Base-by-base conservation (phyloP, 345 rosid species). In the Lagerstroemia speciosa region DNA sequence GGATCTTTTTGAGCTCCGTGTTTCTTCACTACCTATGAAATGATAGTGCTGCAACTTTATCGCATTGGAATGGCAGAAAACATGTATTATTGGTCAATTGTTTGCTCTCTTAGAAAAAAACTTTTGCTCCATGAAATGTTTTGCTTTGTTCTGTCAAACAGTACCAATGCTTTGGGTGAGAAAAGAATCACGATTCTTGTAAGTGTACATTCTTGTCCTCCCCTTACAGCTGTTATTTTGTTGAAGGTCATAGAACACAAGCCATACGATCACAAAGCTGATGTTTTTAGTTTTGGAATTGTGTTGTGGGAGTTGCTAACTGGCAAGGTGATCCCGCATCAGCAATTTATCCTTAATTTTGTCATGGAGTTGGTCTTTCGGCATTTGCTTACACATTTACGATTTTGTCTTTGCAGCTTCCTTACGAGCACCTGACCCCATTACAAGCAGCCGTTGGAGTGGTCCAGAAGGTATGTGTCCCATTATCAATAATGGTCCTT, bases 181-280 rank as follows among this genome's bases (percentile, higher is more conserved):
- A 8, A 27, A 58, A 15, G 53, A 48, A 30, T 3, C 6, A 52
- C 64, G 62, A 36, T 33, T n/a, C 46, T 32, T 8, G 12, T 55
- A 37, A 17, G 43, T 45, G 10, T 12, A 22, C 34, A n/a, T 66
- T 43, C 55, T 12, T 34, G 29, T 52, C 62, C 30, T n/a, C 62
- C 62, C 62, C 83, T 85, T 76, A 70, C 73, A 27, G 62, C 75
- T 46, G 71, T 71, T 85, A 75, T 73, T 80, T 76, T 69, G 52
- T 66, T 74, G 75, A 74, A 93, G 97, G 97, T 94, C 74, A 94
- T 94, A 66, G 97, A 89, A 71, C 97, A 91, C 90, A 91, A 83
- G 74, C 95, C 93, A 65, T 94, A 94, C 79, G 99, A 94, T 81
- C 99, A 94, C 83, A 94, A 89, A 81, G 96, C 97, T 32, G 99